Evolutionary conservation across 768 basidiomycete genomes (phyloP).

Genomic region (Clathrus columnatus): DNA sequence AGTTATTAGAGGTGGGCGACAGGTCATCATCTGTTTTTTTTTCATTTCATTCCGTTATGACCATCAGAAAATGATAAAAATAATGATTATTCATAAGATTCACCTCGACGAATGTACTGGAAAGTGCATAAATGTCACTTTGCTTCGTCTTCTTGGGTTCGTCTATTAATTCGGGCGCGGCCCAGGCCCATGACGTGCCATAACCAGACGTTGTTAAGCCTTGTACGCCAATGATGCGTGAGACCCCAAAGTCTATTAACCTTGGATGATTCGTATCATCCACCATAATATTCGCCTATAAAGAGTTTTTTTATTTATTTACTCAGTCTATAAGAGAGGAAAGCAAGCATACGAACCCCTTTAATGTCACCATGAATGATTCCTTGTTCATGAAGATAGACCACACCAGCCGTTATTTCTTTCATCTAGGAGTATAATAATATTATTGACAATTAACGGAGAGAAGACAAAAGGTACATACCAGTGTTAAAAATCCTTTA

Average conservation of each 20-base stretch:
- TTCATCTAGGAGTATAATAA: background rate
- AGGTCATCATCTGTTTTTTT: background rate
- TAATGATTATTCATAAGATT: background rate
- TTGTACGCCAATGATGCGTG: slow-evolving; percentile 2
- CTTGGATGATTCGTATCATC: background rate
- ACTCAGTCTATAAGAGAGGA: background rate
- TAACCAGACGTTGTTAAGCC: slow-evolving; percentile 2
- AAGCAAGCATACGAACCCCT: background rate
- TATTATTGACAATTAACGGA: background rate
- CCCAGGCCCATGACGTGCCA: slow-evolving; percentile 4
- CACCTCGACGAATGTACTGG: slow-evolving; percentile 3
- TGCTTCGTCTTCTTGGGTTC: background rate
- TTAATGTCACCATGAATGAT: slow-evolving; percentile 7
- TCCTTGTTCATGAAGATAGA: background rate
- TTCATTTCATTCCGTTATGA: background rate
- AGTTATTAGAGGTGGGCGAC: background rate
- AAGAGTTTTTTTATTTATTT: background rate
- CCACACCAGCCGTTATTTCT: background rate
- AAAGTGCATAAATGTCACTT: slow-evolving; percentile 5
- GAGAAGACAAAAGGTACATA: background rate
- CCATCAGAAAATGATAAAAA: background rate
- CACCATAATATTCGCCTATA: slow-evolving; percentile 5
- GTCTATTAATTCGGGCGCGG: slow-evolving; percentile 1
- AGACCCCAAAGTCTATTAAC: slow-evolving; percentile 5
- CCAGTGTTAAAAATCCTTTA: background rate